These are phyloP conservation scores for Lentinus brumalis DNA, from an alignment of 768 basidiomycete species.

Conservation along the genomic window DNA sequence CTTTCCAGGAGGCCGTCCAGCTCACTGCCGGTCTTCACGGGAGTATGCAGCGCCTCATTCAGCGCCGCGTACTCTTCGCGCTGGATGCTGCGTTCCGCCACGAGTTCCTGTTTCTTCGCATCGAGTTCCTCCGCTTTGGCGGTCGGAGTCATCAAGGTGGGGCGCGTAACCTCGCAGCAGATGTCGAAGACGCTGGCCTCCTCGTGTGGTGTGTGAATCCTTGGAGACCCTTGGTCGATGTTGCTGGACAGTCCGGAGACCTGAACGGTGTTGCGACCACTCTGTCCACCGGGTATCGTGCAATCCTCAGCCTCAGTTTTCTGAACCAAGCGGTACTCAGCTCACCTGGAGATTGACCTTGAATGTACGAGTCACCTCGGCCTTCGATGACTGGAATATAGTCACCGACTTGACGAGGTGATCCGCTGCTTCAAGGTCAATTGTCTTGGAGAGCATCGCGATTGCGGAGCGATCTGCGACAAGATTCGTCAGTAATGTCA, in stretches of 20 bases:
- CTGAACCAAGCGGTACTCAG: too few relatives aligned
- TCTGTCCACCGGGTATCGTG: constrained; percentile 33
- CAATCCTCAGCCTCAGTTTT: background rate
- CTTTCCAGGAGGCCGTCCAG: constrained; percentile 40
- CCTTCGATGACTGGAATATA: constrained; percentile 56
- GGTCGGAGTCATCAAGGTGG: constrained; percentile 33
- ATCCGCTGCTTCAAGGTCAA: background rate
- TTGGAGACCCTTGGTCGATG: constrained; percentile 53
- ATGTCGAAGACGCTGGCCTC: constrained; percentile 55
- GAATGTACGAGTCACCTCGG: constrained; percentile 58
- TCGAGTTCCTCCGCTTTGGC: constrained; percentile 33
- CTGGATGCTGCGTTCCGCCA: constrained; percentile 40
- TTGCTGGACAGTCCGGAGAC: constrained; percentile 50
- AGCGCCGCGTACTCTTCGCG: constrained; percentile 46
- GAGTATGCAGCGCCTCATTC: constrained; percentile 42
- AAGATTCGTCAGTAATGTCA: too few relatives aligned
- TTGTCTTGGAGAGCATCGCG: background rate
- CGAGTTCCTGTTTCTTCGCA: constrained; percentile 38
- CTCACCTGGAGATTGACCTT: constrained; percentile 48
- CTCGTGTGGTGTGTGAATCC: constrained; percentile 51
- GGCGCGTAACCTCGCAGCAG: constrained; percentile 37
- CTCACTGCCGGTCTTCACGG: constrained; percentile 37
- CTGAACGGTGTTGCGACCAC: constrained; percentile 53
- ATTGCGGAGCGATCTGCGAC: too few relatives aligned
- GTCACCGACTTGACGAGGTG: constrained; percentile 51